Conservation (phyloP, 106 monocot genomes). For the Chionographis japonica region DNA sequence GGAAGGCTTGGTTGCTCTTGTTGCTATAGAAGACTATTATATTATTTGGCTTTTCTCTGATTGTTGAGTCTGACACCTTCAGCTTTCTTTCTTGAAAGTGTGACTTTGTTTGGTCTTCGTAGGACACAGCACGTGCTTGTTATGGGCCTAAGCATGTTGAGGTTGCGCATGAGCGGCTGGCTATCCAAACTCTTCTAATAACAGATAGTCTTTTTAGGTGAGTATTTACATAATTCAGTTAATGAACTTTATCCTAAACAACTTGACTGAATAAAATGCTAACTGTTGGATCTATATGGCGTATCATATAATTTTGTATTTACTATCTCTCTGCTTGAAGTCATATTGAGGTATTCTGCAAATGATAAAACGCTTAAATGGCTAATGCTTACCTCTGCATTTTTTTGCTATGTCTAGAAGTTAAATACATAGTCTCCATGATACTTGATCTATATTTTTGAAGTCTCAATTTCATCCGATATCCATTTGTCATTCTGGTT, state of each 20-base stretch:
- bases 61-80: background rate
- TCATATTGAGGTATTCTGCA: too few species aligned
- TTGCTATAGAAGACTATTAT: background rate
- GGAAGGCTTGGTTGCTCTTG: too few species aligned
- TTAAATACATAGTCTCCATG: too few species aligned
- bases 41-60: background rate
- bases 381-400: too few species aligned
- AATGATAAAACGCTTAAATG: too few species aligned
- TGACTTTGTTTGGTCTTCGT: slow-evolving; percentile 6
- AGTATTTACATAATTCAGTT: slow-evolving; percentile 4
- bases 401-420: too few species aligned
- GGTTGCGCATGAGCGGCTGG: slow-evolving; percentile 84
- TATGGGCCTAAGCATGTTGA: slow-evolving; percentile 99
- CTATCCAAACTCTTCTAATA: slow-evolving; percentile 87
- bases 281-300: background rate
- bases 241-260: too few species aligned
- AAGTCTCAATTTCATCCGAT: too few species aligned
- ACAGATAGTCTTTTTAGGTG: slow-evolving; percentile 86
- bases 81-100: background rate
- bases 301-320: too few species aligned
- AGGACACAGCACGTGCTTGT: slow-evolving; percentile 90
- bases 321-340: too few species aligned
- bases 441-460: too few species aligned
- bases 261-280: background rate
- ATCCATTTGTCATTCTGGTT: too few species aligned